These are phyloP conservation scores for Uronychia binucleata DNA, from an alignment of 73 alveolate genomes.

Conservation along the genomic window DNA sequence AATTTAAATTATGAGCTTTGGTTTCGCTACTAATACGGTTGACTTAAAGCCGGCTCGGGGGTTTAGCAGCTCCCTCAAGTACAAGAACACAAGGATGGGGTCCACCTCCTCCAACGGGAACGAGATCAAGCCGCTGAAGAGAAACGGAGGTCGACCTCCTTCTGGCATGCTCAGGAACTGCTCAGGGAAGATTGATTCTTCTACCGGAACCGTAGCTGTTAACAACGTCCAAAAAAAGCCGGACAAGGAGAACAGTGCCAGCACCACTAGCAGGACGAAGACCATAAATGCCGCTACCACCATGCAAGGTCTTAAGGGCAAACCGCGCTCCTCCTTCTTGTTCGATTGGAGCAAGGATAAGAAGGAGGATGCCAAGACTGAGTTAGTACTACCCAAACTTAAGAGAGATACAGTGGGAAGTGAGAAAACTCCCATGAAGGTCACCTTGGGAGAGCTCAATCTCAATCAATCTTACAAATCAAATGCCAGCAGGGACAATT, in stretches of 20 bases:
- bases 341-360: neutral
- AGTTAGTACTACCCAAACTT: neutral
- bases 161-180: neutral
- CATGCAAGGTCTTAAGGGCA: neutral
- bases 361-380: neutral
- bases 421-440: neutral
- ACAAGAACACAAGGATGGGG: constrained; percentile 1
- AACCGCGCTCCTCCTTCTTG: neutral
- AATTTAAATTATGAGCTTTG: neutral
- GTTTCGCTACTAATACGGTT: neutral
- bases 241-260: neutral
- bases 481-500: neutral
- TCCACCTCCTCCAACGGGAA: neutral
- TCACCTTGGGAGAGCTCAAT: neutral
- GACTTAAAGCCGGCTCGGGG: neutral
- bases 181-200: neutral
- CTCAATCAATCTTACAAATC: neutral
- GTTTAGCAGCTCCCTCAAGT: neutral
- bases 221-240: neutral
- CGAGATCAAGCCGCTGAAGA: neutral
- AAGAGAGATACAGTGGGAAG: neutral
- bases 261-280: neutral
- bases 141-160: neutral
- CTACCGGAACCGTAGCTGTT: neutral
- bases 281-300: neutral